phyloP scores from a whole-genome alignment of 163 green algal genomes.

The Smithsoniella earleae region DNA sequence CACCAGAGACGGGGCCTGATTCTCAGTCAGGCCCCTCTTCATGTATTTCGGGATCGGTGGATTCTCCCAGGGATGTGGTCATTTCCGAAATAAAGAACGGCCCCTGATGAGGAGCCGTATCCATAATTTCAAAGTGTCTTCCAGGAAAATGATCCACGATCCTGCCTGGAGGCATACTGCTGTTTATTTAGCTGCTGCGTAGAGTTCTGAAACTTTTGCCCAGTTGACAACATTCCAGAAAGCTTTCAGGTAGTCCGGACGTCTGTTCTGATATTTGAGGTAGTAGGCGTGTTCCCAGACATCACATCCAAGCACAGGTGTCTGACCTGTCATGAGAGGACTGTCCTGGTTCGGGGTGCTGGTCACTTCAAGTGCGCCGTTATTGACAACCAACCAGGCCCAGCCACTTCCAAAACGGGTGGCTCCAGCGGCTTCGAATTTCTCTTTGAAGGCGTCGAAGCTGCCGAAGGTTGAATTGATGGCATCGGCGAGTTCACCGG shows the following conservation, averaged over 20 bases:
- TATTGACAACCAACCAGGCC: conserved; percentile 54
- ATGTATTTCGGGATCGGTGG: no score
- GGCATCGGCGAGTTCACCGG: conserved; percentile 46
- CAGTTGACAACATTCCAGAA: background rate
- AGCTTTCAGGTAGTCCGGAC: background rate
- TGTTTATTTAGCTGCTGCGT: background rate
- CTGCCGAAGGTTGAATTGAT: conserved; percentile 57
- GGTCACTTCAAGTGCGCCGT: conserved; percentile 54
- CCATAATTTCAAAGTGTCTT: no score
- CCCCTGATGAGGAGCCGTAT: no score
- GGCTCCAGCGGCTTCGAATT: conserved; percentile 56
- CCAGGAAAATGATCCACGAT: no score
- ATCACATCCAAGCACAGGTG: conserved; percentile 31
- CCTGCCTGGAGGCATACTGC: no score
- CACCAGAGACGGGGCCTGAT: no score
- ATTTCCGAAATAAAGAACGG: no score
- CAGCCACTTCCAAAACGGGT: conserved; percentile 63
- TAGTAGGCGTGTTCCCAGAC: conserved; percentile 50
- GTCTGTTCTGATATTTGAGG: conserved; percentile 3
- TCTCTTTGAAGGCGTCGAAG: conserved; percentile 54
- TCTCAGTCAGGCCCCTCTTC: no score
- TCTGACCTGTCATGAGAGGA: conserved; percentile 47
- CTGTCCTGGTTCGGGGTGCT: conserved; percentile 65
- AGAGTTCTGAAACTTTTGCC: background rate
- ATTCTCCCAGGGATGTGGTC: no score